Evolutionary conservation across 768 basidiomycete genomes (phyloP).

Genomic region (Rubroboletus satanas): DNA sequence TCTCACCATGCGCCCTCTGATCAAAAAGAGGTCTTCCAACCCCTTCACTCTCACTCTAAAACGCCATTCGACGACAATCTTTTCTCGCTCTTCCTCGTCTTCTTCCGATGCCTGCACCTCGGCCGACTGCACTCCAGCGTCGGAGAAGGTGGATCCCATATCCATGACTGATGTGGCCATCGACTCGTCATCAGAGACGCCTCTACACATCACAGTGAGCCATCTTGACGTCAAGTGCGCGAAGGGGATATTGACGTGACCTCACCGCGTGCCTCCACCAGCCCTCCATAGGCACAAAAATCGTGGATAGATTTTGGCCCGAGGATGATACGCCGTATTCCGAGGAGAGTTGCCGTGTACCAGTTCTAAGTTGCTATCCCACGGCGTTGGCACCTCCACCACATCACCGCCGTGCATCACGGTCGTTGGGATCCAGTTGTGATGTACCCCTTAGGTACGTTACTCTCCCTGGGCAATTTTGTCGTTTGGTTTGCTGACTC

Average conservation of each 20-base stretch:
- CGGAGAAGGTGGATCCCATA: constrained; percentile 23
- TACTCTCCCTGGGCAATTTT: neutral
- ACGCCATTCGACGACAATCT: constrained; percentile 26
- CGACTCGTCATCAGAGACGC: neutral
- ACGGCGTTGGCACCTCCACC: constrained; percentile 28
- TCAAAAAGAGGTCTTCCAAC: constrained; percentile 27
- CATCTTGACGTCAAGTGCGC: neutral
- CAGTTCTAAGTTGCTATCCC: constrained; percentile 12
- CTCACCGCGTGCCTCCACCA: constrained; percentile 2
- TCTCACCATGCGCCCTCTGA: constrained; percentile 25
- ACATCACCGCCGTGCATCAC: constrained; percentile 25
- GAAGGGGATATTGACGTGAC: constrained; percentile 8
- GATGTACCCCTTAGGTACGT: constrained; percentile 17
- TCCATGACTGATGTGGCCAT: constrained; percentile 3
- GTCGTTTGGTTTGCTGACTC: neutral
- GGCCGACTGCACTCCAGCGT: constrained; percentile 9
- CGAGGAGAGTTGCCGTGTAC: constrained; percentile 18
- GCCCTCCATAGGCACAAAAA: constrained; percentile 29
- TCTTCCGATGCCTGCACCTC: constrained; percentile 13
- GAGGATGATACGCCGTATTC: constrained; percentile 22
- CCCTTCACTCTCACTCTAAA: constrained; percentile 21
- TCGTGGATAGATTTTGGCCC: constrained; percentile 31
- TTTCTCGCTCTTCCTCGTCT: constrained; percentile 19
- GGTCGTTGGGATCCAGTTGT: constrained; percentile 8
- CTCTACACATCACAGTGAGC: constrained; percentile 15